Evolutionary conservation across 768 basidiomycete genomes (phyloP), one percentile per base, ranked within the genome.

Genomic region (Mycena latifolia): DNA sequence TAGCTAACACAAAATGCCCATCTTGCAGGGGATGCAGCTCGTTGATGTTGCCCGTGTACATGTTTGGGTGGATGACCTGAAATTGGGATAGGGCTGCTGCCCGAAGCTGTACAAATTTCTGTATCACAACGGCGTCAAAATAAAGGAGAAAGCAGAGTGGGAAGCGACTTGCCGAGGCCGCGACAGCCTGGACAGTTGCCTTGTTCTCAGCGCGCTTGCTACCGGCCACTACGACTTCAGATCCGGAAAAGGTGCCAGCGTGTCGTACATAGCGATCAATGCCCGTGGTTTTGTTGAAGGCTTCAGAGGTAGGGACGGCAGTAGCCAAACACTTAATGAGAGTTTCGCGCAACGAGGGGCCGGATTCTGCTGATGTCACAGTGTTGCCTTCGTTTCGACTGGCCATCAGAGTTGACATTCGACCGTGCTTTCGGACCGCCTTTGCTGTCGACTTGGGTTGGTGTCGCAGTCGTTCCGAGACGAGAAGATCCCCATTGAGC

Each of bases 201-300:
- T 61, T 69, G 35, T 69, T 63, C 27, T 37, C 41, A 18, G 35
- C 63, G n/a, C 63, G 62, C 33, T 35, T 35, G 33, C 8, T 35
- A 35, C 33, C 33, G 8, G 1, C 22, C 37, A 20, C n/a, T 20
- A 3, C 20, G 57, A 35, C 14, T 43, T 57, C 67, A 1, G 47
- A 37, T 15, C 39, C 54, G 11, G 18, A 22, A 33, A 55, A 69
- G 3, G 29, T 65, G 3, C 57, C 67, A 17, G 56, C 58, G 14
- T 53, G 29, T 20, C 57, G 31, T 1, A 59, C 57, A 17, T 48
- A 39, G 47, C 57, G 57, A 39, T 59, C 57, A 7, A 59, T 20
- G 1, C 67, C 67, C 15, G 63, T 59, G 4, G 67, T 69, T 39
- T 48, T 65, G 25, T 65, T 48, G 31, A 43, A 11, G 18, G 37